Evolutionary conservation across 2,329 filamentous ascomycete genomes (phyloP), one percentile per base, ranked within the genome.

Genomic region (Byssoonygena ceratinophila): DNA sequence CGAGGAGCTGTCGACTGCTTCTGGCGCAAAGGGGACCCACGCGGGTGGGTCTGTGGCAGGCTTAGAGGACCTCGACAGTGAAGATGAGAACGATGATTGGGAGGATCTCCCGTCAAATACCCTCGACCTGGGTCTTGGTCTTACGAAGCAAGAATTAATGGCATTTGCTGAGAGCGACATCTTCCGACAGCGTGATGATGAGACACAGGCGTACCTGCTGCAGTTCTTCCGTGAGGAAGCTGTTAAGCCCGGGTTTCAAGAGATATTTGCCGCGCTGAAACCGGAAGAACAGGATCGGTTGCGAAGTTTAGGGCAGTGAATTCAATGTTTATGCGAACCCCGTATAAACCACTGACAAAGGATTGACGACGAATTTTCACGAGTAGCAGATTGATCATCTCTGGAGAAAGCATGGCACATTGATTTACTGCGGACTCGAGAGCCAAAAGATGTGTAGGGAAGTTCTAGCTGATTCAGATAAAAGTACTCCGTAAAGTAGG

Each of bases 1-100:
- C 44, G 88, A 95, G 64, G 92, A 98, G 71, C 80, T 98, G 2
- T 76, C 86, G 4, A 88, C 87, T 0, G 87, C 89, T 1, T 83
- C 86, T 3, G 87, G 87, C 11, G 68, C 59, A 55, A 66, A 66
- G 41, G 68, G 70, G 44, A 66, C 68, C 27, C 77, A 81, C 47
- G 74, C 82, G 0, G 79, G 80, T 39, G 1, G 80, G 0, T 83
- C 81, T 0, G 78, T 80, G 0, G 80, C 80, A 0, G 74, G 78
- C 1, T 76, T 79, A 4, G 77, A 77, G 2, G 76, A 80, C 27
- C 75, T 78, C 73, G 70, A 63, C 59, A 84, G 82, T 51, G 82
- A 84, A 22, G 82, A 83, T 36, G 85, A 85, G 8, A 86, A 88
- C 53, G 87, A 86, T 54, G 85, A 85, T 25, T 95, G 91, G 87